phyloP scores from a whole-genome alignment of 352 stramenopile genomes.

The Hyaloperonospora brassicae region DNA sequence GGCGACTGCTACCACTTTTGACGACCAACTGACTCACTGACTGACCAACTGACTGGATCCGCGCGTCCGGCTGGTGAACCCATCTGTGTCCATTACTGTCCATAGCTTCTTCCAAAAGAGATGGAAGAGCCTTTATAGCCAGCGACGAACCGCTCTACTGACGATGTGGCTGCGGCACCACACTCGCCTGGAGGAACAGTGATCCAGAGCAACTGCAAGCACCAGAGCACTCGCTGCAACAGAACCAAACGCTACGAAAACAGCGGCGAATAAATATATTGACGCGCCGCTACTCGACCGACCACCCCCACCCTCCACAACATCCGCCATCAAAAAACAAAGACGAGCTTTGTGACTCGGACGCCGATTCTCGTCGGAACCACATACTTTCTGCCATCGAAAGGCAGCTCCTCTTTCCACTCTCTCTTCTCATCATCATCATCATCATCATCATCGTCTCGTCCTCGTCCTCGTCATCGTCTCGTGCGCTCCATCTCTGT shows the following conservation, averaged over 20 bases:
- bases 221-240: slow-evolving; percentile 5
- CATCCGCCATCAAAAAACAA: not conserved
- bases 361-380: slow-evolving; percentile 15
- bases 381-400: slow-evolving; percentile 30
- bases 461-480: not conserved
- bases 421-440: not conserved
- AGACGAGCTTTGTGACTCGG: slow-evolving; percentile 14
- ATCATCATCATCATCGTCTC: too few relatives aligned
- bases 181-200: too few relatives aligned
- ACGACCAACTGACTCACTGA: too few relatives aligned
- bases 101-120: too few relatives aligned
- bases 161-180: too few relatives aligned
- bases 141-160: too few relatives aligned
- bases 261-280: slow-evolving; percentile 42
- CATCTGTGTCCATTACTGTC: too few relatives aligned
- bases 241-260: slow-evolving; percentile 6
- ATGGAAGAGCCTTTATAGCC: too few relatives aligned
- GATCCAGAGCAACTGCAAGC: not conserved
- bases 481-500: slow-evolving; percentile 11
- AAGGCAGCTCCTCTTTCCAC: slow-evolving; percentile 17
- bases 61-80: too few relatives aligned
- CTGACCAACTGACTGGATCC: not conserved
- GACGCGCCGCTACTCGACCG: slow-evolving; percentile 20
- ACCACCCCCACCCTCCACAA: slow-evolving; percentile 1
- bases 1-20: not conserved